A percentile compares a stretch with the other conserved stretches of the same genome.
These are phyloP conservation scores for Colletotrichum melonis DNA, from an alignment of 2,329 filamentous ascomycete genomes.

Conservation along the genomic window DNA sequence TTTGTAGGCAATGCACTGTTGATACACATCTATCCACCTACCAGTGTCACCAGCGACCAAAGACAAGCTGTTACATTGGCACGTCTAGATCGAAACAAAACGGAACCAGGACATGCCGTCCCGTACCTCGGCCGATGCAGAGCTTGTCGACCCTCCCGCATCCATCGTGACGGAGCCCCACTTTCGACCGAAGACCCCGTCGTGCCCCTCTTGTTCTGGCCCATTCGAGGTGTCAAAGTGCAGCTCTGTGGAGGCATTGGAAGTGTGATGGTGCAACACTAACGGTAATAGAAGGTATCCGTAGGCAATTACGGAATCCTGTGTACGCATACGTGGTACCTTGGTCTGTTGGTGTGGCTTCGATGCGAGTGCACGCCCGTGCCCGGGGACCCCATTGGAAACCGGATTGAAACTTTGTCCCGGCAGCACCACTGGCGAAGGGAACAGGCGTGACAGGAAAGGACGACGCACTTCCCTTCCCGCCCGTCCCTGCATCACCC, in stretches of 20 bases:
- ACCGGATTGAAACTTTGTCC: constrained; percentile 35
- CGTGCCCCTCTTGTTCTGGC: background rate
- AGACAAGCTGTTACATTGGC: background rate
- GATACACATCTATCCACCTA: background rate
- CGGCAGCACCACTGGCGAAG: constrained; percentile 4
- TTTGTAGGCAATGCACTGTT: too few relatives aligned
- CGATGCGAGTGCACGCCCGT: constrained; percentile 26
- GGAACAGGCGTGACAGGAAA: background rate
- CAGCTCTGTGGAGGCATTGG: constrained; percentile 1
- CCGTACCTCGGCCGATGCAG: constrained; percentile 24
- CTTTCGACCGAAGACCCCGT: constrained; percentile 19
- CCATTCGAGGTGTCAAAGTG: background rate
- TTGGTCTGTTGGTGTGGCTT: background rate
- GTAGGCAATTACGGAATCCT: too few relatives aligned
- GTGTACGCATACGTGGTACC: too few relatives aligned
- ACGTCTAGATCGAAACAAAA: background rate
- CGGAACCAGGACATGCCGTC: background rate
- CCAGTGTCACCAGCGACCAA: background rate
- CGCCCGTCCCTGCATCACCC: background rate
- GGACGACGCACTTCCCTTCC: constrained; percentile 3
- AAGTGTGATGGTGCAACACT: background rate
- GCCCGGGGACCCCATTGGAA: constrained; percentile 23
- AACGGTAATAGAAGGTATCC: background rate
- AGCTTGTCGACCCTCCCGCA: constrained; percentile 9
- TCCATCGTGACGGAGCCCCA: constrained; percentile 18